These are phyloP conservation scores for Fonsecaea multimorphosa DNA, from an alignment of 2,329 filamentous ascomycete species.

Conservation along the genomic window DNA sequence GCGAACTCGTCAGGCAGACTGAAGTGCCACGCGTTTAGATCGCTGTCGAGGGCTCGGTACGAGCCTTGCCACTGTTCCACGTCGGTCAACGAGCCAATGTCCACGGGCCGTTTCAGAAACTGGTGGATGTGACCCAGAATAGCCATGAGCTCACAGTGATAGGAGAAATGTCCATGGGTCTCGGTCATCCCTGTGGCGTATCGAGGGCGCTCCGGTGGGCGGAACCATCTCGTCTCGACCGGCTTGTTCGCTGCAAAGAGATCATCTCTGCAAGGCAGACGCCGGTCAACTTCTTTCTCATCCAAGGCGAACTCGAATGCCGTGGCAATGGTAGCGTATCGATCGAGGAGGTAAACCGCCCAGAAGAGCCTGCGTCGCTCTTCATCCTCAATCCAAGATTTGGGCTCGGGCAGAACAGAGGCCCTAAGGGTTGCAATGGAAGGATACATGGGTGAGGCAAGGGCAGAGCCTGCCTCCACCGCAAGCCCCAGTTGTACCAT, in stretches of 20 bases:
- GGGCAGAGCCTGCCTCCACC: slow-evolving; percentile 79
- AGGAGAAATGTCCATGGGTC: slow-evolving; percentile 84
- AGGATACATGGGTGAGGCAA: slow-evolving; percentile 76
- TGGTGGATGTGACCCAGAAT: slow-evolving; percentile 87
- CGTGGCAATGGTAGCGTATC: slow-evolving; percentile 88
- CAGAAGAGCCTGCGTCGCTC: slow-evolving; percentile 84
- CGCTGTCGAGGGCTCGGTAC: slow-evolving; percentile 82
- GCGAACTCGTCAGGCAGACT: slow-evolving; percentile 81
- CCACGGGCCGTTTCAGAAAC: slow-evolving; percentile 86
- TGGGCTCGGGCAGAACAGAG: slow-evolving; percentile 81
- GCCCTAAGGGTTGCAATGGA: slow-evolving; percentile 90
- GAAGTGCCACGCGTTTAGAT: slow-evolving; percentile 82
- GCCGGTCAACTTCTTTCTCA: slow-evolving; percentile 87
- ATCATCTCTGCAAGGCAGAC: slow-evolving; percentile 84
- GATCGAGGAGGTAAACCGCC: slow-evolving; percentile 90
- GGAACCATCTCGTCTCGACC: slow-evolving; percentile 85
- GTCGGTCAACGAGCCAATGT: slow-evolving; percentile 81
- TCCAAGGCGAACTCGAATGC: slow-evolving; percentile 90
- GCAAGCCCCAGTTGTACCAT: slow-evolving; percentile 87
- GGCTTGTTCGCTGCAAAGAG: slow-evolving; percentile 82
- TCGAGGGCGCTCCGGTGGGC: slow-evolving; percentile 61
- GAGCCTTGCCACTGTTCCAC: slow-evolving; percentile 89
- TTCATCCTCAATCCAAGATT: slow-evolving; percentile 88
- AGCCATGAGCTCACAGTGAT: slow-evolving; percentile 87
- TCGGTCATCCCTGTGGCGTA: slow-evolving; percentile 73